Evolutionary conservation across 192 early-diverging fungal genomes (phyloP).

Genomic region (Obelidium mucronatum): DNA sequence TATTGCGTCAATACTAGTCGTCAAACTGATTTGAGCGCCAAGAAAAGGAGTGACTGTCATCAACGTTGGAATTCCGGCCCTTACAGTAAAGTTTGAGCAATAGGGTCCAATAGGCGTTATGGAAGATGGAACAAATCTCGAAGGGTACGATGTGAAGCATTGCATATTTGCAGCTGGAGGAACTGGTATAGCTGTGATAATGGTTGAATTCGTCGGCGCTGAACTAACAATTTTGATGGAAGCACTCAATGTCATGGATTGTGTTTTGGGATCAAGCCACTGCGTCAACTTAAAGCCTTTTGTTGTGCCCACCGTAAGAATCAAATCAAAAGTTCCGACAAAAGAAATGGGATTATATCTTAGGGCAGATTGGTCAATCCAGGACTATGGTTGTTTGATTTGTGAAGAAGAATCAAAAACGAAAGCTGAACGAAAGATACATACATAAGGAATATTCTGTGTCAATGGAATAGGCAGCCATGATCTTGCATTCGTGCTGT

Average conservation of each 20-base stretch:
- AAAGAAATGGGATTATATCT: conserved; percentile 38
- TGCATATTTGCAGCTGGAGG: background rate
- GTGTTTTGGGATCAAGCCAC: background rate
- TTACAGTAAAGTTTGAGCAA: conserved; percentile 25
- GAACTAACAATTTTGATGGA: conserved; percentile 23
- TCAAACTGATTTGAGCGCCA: background rate
- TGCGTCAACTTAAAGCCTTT: conserved; percentile 13
- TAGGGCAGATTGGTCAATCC: conserved; percentile 30
- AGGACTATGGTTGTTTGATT: conserved; percentile 5
- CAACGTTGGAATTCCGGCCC: background rate
- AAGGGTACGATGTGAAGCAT: conserved; percentile 22
- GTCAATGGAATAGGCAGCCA: conserved; percentile 26
- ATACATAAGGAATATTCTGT: conserved; percentile 27
- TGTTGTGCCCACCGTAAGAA: background rate
- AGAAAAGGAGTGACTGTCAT: background rate
- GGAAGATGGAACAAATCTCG: background rate
- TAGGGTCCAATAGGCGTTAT: conserved; percentile 21
- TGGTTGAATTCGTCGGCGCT: conserved; percentile 1
- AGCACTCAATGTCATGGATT: conserved; percentile 13
- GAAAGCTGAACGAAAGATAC: background rate
- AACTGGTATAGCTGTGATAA: background rate
- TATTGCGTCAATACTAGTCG: conserved; percentile 1
- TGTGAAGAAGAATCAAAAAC: background rate
- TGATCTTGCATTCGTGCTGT: background rate
- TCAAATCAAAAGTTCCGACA: conserved; percentile 21